phyloP scores from a whole-genome alignment of 441 rosid genomes.

The Geranium incanum region DNA sequence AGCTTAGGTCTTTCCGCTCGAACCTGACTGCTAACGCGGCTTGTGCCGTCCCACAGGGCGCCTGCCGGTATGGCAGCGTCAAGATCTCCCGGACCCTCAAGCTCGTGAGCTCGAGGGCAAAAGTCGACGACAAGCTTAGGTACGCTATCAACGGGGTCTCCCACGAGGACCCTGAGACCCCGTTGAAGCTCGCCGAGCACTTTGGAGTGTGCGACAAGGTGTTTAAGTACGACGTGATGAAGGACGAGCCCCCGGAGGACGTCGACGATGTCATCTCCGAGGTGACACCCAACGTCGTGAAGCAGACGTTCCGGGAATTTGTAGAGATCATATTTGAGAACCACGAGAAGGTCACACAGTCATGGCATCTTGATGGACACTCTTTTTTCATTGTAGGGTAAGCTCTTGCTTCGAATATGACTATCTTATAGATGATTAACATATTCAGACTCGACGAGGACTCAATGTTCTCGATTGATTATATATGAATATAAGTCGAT shows the following conservation, averaged over 20 bases:
- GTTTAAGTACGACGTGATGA: not conserved
- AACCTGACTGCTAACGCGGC: not conserved
- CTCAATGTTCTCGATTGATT: no score
- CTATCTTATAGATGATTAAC: no score
- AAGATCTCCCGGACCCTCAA: not conserved
- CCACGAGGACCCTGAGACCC: constrained; percentile 31
- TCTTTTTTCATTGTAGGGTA: constrained; percentile 91
- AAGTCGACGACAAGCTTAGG: constrained; percentile 24
- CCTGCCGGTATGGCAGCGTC: not conserved
- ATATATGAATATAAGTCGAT: no score
- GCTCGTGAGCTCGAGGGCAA: not conserved
- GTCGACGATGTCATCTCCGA: not conserved
- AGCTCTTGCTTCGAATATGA: constrained; percentile 10
- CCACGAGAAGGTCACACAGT: constrained; percentile 57
- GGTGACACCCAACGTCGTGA: not conserved
- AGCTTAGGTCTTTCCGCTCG: not conserved
- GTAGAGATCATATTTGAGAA: constrained; percentile 22
- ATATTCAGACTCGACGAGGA: no score
- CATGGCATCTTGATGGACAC: constrained; percentile 84
- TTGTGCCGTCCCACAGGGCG: not conserved
- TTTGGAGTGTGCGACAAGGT: constrained; percentile 39
- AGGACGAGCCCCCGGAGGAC: not conserved
- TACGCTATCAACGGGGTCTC: constrained; percentile 83
- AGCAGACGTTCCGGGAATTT: constrained; percentile 17
- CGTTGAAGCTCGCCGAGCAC: constrained; percentile 77